Percentiles rank a stretch among this genome's conserved stretches.
Evolutionary conservation across 2,329 filamentous ascomycete species (phyloP).

Genomic region (Aspergillus niger): DNA sequence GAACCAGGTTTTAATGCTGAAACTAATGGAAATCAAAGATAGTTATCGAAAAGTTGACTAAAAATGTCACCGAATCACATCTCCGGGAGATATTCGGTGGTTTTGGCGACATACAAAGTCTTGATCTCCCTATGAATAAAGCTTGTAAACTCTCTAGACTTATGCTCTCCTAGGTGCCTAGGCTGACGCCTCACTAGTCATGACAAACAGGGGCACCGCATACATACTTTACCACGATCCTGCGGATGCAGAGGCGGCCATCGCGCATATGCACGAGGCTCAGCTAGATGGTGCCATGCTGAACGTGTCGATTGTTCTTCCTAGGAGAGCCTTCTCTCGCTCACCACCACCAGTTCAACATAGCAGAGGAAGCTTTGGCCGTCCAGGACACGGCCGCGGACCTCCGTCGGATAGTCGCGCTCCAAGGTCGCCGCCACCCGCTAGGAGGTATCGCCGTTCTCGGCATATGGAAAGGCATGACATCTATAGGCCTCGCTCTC

Average conservation of each 20-base stretch:
- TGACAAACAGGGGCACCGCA: conserved; percentile 87
- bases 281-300: conserved; percentile 82
- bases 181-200: conserved; percentile 57
- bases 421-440: conserved; percentile 39
- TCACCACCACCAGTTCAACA: conserved; percentile 72
- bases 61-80: conserved; percentile 88
- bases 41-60: conserved; percentile 92
- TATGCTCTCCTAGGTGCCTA: neutral
- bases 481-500: conserved; percentile 63
- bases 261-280: conserved; percentile 97
- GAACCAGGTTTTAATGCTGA: neutral
- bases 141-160: conserved; percentile 61
- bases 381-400: conserved; percentile 40
- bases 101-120: conserved; percentile 81
- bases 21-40: conserved; percentile 59
- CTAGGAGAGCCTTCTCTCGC: conserved; percentile 77
- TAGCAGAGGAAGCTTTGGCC: conserved; percentile 61
- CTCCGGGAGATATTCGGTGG: conserved; percentile 87
- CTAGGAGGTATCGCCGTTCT: conserved; percentile 41
- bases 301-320: conserved; percentile 85
- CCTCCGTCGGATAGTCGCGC: conserved; percentile 28
- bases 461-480: conserved; percentile 52
- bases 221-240: conserved; percentile 83
- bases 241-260: conserved; percentile 80
- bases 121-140: conserved; percentile 88